Percentiles rank a stretch among this genome's conserved stretches.
These are phyloP conservation scores for Hortaea werneckii DNA, from an alignment of 2,329 filamentous ascomycete species.

Conservation along the genomic window DNA sequence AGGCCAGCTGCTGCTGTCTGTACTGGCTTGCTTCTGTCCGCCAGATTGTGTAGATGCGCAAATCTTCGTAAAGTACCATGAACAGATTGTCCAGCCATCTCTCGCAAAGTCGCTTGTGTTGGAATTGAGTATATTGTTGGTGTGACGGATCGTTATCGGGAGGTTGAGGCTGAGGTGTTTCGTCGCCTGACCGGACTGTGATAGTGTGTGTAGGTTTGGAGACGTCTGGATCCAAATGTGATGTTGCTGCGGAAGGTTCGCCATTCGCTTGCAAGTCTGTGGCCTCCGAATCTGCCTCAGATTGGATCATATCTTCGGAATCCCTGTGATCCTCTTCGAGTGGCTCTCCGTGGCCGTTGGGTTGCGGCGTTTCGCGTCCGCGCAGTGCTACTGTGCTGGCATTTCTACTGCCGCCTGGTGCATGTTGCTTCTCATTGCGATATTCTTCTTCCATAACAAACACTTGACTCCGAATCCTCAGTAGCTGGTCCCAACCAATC, in stretches of 20 bases:
- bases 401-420: slow-evolving; percentile 50
- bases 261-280: slow-evolving; percentile 10
- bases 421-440: slow-evolving; percentile 65
- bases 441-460: slow-evolving; percentile 99
- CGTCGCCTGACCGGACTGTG: slow-evolving; percentile 21
- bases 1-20: slow-evolving; percentile 82
- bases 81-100: slow-evolving; percentile 97
- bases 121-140: slow-evolving; percentile 75
- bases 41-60: slow-evolving; percentile 98
- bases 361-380: slow-evolving; percentile 50
- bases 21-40: slow-evolving; percentile 96
- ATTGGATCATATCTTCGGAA: slow-evolving; percentile 21
- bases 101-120: slow-evolving; percentile 94
- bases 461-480: slow-evolving; percentile 90
- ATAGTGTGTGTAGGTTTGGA: slow-evolving; percentile 26
- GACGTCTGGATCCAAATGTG: slow-evolving; percentile 23
- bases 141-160: slow-evolving; percentile 47
- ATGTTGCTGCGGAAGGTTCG: slow-evolving; percentile 19
- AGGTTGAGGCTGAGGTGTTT: slow-evolving; percentile 22
- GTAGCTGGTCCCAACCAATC: slow-evolving; percentile 93
- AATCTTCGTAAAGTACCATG: slow-evolving; percentile 97
- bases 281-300: slow-evolving; percentile 1
- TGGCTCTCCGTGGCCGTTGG: slow-evolving; percentile 32
- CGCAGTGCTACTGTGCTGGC: slow-evolving; percentile 71
- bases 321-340: slow-evolving; percentile 25